Percentiles rank a stretch among this genome's conserved stretches.
Conservation (phyloP, 495 filamentous ascomycete genomes). For the Xylaria grammica region DNA sequence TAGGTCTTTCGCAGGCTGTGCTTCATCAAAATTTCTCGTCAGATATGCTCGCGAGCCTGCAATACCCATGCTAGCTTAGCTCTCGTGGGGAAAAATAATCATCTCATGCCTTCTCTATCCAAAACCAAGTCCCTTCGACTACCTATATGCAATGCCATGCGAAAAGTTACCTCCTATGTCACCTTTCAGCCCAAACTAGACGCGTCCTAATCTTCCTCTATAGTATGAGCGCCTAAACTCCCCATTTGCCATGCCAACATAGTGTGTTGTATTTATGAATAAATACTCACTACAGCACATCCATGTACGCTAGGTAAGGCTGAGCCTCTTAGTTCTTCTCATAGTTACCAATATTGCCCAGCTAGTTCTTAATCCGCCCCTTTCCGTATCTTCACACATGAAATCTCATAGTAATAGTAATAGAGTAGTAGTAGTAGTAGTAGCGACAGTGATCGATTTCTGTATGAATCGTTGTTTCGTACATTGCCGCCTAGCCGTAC, state of each 20-base stretch:
- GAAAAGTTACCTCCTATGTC: no score
- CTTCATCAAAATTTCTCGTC: constrained; percentile 2
- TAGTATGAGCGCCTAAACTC: no score
- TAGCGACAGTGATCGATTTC: constrained; percentile 4
- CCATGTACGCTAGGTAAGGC: not conserved
- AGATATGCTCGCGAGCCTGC: constrained; percentile 3
- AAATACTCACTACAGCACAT: no score
- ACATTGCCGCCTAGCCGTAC: constrained; percentile 7
- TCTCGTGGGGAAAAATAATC: not conserved
- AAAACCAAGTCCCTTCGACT: no score
- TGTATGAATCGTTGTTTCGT: not conserved
- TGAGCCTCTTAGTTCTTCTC: not conserved
- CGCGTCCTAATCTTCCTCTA: no score
- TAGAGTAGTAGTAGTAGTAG: constrained; percentile 12
- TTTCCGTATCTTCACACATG: not conserved
- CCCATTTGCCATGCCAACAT: no score
- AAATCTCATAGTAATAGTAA: not conserved
- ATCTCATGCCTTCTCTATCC: no score
- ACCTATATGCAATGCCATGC: no score
- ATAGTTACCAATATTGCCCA: not conserved
- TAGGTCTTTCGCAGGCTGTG: constrained; percentile 10
- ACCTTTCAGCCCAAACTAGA: no score
- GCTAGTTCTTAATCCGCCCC: not conserved
- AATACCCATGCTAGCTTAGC: not conserved
- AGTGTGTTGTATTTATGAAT: no score